These are phyloP conservation scores for Cyberlindnera saturnus DNA, from an alignment of 805 yeast genomes.

Conservation along the genomic window DNA sequence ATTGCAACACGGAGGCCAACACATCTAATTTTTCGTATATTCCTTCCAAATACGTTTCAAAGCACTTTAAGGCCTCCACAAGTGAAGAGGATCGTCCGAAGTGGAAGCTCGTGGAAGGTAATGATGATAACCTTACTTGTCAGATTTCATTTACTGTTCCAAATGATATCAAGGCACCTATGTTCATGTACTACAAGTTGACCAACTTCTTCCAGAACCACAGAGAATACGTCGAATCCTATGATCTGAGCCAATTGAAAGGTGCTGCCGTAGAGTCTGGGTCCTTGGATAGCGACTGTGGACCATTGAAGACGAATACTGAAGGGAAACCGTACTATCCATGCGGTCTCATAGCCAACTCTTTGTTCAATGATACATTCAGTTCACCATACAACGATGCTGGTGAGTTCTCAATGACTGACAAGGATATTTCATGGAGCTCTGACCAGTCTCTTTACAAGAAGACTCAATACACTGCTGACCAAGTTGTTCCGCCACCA, in stretches of 20 bases:
- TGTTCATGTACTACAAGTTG: constrained; percentile 75
- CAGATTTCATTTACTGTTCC: constrained; percentile 69
- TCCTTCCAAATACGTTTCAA: constrained; percentile 51
- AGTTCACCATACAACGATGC: constrained; percentile 35
- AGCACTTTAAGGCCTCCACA: constrained; percentile 48
- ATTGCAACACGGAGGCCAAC: constrained; percentile 53
- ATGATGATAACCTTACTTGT: constrained; percentile 45
- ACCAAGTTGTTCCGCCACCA: constrained; percentile 87
- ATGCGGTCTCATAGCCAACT: constrained; percentile 92
- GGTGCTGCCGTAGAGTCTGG: constrained; percentile 61
- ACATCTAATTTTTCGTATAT: constrained; percentile 38
- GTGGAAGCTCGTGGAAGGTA: constrained; percentile 51
- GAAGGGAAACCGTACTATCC: constrained; percentile 74
- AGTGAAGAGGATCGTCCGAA: constrained; percentile 33
- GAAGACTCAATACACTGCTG: constrained; percentile 59
- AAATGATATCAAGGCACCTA: constrained; percentile 58
- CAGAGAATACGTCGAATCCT: constrained; percentile 84
- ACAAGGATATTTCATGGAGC: constrained; percentile 76
- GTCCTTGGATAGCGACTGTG: constrained; percentile 48
- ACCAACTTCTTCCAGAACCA: constrained; percentile 94
- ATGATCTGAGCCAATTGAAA: constrained; percentile 71
- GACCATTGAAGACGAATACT: constrained; percentile 48
- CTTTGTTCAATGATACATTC: constrained; percentile 85
- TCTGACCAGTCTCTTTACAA: constrained; percentile 69
- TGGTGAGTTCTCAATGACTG: constrained; percentile 19